phyloP scores from a whole-genome alignment of 2,329 filamentous ascomycete species.

The Blumeria hordei region DNA sequence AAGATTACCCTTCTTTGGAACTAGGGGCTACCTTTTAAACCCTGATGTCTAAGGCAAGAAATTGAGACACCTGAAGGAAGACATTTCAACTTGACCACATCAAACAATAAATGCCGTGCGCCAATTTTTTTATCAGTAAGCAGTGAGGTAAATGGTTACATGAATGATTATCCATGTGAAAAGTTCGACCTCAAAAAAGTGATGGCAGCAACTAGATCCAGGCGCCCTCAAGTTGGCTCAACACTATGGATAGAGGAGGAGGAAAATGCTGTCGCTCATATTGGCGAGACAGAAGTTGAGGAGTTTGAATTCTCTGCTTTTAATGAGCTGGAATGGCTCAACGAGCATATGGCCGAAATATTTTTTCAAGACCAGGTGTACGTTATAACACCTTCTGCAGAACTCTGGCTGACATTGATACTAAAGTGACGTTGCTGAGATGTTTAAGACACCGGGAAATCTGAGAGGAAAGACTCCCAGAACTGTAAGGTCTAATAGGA shows the following conservation, averaged over 20 bases:
- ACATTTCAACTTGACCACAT: too few relatives aligned
- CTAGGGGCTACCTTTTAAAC: too few relatives aligned
- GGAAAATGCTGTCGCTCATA: constrained; percentile 49
- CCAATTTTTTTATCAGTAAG: too few relatives aligned
- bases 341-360: constrained; percentile 93
- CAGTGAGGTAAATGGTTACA: too few relatives aligned
- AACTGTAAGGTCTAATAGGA: constrained; percentile 28
- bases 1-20: too few relatives aligned
- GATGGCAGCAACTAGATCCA: constrained; percentile 16
- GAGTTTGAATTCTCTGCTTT: constrained; percentile 81
- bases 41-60: too few relatives aligned
- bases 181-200: too few relatives aligned
- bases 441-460: constrained; percentile 87
- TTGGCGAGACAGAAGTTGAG: constrained; percentile 62
- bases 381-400: constrained; percentile 23
- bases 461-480: constrained; percentile 60
- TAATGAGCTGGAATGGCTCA: constrained; percentile 93
- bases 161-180: too few relatives aligned
- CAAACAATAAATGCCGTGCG: too few relatives aligned
- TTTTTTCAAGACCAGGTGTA: constrained; percentile 75
- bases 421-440: constrained; percentile 53
- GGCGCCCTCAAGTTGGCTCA: constrained; percentile 49
- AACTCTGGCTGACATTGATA: neutral
- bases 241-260: constrained; percentile 69
- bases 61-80: too few relatives aligned